phyloP scores from a whole-genome alignment of 2,329 filamentous ascomycete genomes.

The Paracoccidioides brasiliensis region DNA sequence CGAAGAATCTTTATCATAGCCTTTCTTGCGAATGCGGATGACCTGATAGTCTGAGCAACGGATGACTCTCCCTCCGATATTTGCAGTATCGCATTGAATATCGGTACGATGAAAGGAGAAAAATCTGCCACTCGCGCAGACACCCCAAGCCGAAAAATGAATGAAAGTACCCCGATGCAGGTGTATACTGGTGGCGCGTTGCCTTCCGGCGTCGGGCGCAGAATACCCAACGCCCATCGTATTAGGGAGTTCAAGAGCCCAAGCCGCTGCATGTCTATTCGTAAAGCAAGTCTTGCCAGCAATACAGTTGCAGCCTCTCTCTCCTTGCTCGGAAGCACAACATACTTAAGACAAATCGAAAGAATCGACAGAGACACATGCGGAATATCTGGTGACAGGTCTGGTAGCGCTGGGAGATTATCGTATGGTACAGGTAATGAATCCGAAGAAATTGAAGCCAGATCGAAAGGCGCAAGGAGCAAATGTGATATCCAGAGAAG shows the following conservation, averaged over 20 bases:
- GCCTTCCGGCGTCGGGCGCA: slow-evolving; percentile 36
- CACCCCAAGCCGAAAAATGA: slow-evolving; percentile 60
- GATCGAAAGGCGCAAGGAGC: slow-evolving; percentile 75
- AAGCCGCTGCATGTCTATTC: slow-evolving; percentile 74
- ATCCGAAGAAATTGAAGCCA: slow-evolving; percentile 62
- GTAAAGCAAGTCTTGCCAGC: slow-evolving; percentile 66
- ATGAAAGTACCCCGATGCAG: slow-evolving; percentile 65
- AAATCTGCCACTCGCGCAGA: slow-evolving; percentile 65
- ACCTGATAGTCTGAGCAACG: slow-evolving; percentile 43
- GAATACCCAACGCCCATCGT: slow-evolving; percentile 53
- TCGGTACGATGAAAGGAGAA: slow-evolving; percentile 48
- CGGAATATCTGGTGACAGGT: slow-evolving; percentile 50
- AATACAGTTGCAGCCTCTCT: slow-evolving; percentile 75
- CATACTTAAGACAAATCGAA: slow-evolving; percentile 55
- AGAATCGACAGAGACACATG: slow-evolving; percentile 58
- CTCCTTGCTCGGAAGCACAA: slow-evolving; percentile 70
- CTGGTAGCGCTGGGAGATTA: slow-evolving; percentile 17
- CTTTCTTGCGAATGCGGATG: slow-evolving; percentile 70
- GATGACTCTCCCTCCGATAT: slow-evolving; percentile 42
- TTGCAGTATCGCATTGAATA: slow-evolving; percentile 53
- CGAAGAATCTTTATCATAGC: slow-evolving; percentile 74
- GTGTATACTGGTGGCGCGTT: slow-evolving; percentile 49
- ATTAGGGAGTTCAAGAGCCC: slow-evolving; percentile 57
- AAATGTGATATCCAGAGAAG: slow-evolving; percentile 79
- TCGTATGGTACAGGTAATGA: slow-evolving; percentile 25